Base-by-base conservation (phyloP, 139 green algal genomes). In the Chlamydomonas sp. region DNA sequence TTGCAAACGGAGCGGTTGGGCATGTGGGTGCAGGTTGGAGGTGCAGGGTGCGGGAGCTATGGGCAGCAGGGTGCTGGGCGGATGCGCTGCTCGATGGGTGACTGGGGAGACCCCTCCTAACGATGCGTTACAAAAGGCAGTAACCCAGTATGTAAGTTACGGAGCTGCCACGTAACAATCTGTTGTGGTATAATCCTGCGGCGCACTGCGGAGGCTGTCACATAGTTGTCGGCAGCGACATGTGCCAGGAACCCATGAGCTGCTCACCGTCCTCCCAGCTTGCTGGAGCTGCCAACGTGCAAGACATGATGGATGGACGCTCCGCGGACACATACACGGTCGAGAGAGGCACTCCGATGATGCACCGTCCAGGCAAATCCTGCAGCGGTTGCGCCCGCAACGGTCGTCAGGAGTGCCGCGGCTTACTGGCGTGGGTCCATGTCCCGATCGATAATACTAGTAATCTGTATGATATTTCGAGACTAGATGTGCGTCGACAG, bases 271-370 rank as follows among this genome's bases (percentile, higher is more conserved):
- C 1, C 82, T 76, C 1, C 92, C 92, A 8, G 90, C 90, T 49
- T 91, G 84, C 61, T 94, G 92, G 2, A 94, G 79, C 76, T 94
- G 91, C 92, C 92, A 94, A 4, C 90, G 71, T 1, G 78, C 87
- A 0, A 94, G 77, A 66, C 92, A 94, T 12, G 58, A n/a, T 9
- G 77, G 18, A 62, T 94, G 92, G 0, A 92, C 90, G 0, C n/a
- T 73, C 1, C 92, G 79, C 1, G 92, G 92, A 76, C 92, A 94
- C 61, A 72, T 79, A 60, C 92, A 94, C 1, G 92, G 92, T 9
- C 63, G 49, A 3, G 68, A 58, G 0, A 93, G 67, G 77, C 63
- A 80, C 59, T 72, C 75, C 76, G 2, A 18, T 17, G 67, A 69
- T 10, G 60, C 77, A 3, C 73, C 79, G 20, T 74, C 79, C 62